Conservation (phyloP, 1,284 basidiomycete species). For the Ustilago sp. region DNA sequence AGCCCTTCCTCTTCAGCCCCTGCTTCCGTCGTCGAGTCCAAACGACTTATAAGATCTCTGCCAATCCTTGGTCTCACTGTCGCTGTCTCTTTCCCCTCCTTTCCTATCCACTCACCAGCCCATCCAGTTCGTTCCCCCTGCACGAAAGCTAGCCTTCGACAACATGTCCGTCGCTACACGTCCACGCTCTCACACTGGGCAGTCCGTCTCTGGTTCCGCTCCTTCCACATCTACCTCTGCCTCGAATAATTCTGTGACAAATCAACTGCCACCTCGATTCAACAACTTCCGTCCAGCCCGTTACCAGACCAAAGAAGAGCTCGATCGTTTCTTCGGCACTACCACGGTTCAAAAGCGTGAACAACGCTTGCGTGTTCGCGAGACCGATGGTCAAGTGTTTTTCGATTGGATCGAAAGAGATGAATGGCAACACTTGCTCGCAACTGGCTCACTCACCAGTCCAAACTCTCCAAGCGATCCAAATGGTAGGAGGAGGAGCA, state of each 20-base stretch:
- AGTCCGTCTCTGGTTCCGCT: slow-evolving; percentile 4
- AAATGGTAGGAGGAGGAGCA: slow-evolving; percentile 16
- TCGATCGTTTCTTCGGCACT: slow-evolving; percentile 54
- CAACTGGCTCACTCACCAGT: slow-evolving; percentile 8
- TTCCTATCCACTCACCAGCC: not conserved
- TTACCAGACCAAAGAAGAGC: slow-evolving; percentile 50
- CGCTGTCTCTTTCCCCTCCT: not conserved
- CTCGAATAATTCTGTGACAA: not conserved
- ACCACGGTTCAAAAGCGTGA: slow-evolving; percentile 42
- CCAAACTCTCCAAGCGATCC: slow-evolving; percentile 1
- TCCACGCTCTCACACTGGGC: slow-evolving; percentile 8
- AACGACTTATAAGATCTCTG: not conserved
- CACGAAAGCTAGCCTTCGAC: not conserved
- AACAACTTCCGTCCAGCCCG: slow-evolving; percentile 49
- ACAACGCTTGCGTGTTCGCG: slow-evolving; percentile 40
- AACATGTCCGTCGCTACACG: slow-evolving; percentile 27
- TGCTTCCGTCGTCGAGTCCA: not conserved
- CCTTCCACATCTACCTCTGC: not conserved
- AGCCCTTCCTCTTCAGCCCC: not conserved
- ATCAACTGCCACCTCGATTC: slow-evolving; percentile 5
- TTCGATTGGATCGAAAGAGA: slow-evolving; percentile 49
- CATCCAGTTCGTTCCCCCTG: not conserved
- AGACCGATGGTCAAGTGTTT: slow-evolving; percentile 45
- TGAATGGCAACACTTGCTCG: slow-evolving; percentile 36
- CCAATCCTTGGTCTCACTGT: not conserved